Base-by-base conservation (phyloP, 2,329 filamentous ascomycete species). In the Moelleriella libera region DNA sequence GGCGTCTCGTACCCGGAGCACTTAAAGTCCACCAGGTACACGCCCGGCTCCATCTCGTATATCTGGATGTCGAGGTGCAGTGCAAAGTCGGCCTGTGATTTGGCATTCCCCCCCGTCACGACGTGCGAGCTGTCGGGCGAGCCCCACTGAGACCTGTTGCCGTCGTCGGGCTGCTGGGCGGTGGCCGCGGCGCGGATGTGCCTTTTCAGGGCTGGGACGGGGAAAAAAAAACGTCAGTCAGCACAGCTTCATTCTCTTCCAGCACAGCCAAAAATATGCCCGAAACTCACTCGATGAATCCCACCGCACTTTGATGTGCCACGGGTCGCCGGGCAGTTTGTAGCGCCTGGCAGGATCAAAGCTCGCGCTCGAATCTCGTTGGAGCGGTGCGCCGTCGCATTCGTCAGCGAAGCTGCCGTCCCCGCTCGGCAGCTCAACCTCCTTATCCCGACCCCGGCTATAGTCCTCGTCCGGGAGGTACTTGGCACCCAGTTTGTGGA, bases 1-100 rank as follows among this genome's bases (percentile, higher is more conserved):
- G 71, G 60, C 44, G 76, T 87, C 68, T 98, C 92, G 66, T 98
- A 98, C 21, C 92, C 92, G 11, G 92, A 89, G 63, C 90, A 97
- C 63, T 96, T 97, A 73, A 98, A 98, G 63, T 98, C 92, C 45
- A 98, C 92, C 52, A 98, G 82, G 64, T 90, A 97, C 54, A 92
- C 90, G 48, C 86, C 84, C 49, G 82, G 80, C 63, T 97, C 90
- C 71, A 97, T 88, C 60, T 88, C 84, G 65, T 96, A 96, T 46
- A 96, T 82, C 63, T 96, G 92, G 53, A 98, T 96, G 54, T 94
- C 89, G 62, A 98, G 80, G 61, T 95, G 92, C 58, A 97, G 84
- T 61, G 85, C 90, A n/a, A 94, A 81, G 48, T 85, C 84, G 53
- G 88, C 79, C 46, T 65, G 68, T 45, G 70, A 67, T 29, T 64